phyloP scores from a whole-genome alignment of 352 stramenopile genomes.

The Elongisporangium undulatum region DNA sequence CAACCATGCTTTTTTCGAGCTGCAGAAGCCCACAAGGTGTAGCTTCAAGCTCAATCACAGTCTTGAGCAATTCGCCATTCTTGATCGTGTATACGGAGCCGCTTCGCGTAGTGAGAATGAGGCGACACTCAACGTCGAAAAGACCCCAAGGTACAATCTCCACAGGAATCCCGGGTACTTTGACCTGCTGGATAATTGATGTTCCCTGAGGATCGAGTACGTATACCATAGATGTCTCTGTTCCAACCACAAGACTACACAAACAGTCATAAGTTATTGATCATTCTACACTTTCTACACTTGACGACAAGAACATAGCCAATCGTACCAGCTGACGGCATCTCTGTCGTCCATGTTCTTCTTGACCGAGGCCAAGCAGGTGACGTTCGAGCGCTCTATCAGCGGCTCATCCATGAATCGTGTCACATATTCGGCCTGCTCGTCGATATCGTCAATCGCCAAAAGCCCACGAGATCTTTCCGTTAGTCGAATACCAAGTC shows the following conservation, averaged over 20 bases:
- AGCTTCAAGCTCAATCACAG: constrained; percentile 85
- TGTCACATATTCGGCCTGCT: constrained; percentile 78
- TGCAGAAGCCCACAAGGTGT: constrained; percentile 69
- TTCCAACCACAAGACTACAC: constrained; percentile 79
- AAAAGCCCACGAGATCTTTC: constrained; percentile 66
- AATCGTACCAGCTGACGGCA: constrained; percentile 56
- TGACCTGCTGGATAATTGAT: constrained; percentile 62
- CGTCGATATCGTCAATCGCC: constrained; percentile 78
- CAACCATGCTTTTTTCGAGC: constrained; percentile 81
- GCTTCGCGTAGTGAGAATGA: constrained; percentile 85
- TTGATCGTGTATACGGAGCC: constrained; percentile 89
- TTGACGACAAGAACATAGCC: not conserved
- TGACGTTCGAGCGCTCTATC: constrained; percentile 70
- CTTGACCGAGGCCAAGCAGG: constrained; percentile 87
- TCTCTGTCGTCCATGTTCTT: constrained; percentile 86
- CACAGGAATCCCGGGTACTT: constrained; percentile 65
- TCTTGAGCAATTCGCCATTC: constrained; percentile 85
- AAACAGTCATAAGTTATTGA: not conserved
- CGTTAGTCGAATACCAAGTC: constrained; percentile 58
- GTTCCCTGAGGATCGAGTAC: constrained; percentile 73
- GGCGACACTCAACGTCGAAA: constrained; percentile 80
- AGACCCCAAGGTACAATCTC: constrained; percentile 69
- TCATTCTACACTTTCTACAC: not conserved
- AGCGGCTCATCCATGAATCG: constrained; percentile 78
- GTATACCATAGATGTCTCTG: constrained; percentile 78